Evolutionary conservation across 768 basidiomycete species (phyloP).

Genomic region (Naganishia vishniacii): DNA sequence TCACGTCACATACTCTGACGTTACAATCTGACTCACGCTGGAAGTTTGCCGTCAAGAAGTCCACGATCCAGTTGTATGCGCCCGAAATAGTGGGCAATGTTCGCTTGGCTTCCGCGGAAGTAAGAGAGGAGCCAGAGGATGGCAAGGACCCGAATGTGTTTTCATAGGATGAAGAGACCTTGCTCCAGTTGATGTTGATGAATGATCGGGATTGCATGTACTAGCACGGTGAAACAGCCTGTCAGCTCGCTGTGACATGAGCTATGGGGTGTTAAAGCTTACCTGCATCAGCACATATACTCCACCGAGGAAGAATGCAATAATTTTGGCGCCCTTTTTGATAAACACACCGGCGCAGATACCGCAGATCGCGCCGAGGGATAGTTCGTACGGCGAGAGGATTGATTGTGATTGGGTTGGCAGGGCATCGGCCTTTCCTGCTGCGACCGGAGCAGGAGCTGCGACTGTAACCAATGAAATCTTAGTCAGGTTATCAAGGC

Average conservation of each 20-base stretch:
- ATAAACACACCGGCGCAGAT: slow-evolving; percentile 87
- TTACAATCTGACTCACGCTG: slow-evolving; percentile 55
- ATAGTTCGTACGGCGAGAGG: slow-evolving; percentile 71
- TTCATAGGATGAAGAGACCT: slow-evolving; percentile 64
- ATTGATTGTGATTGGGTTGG: slow-evolving; percentile 53
- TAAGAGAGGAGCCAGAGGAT: neutral
- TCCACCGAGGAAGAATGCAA: slow-evolving; percentile 83
- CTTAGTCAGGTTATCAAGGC: neutral
- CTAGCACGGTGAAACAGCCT: neutral
- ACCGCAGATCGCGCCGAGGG: slow-evolving; percentile 82
- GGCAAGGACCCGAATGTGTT: slow-evolving; percentile 59
- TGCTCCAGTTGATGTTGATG: slow-evolving; percentile 75
- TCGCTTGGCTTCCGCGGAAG: slow-evolving; percentile 15
- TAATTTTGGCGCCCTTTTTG: slow-evolving; percentile 82
- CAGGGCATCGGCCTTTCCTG: slow-evolving; percentile 20
- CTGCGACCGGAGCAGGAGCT: neutral
- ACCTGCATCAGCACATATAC: slow-evolving; percentile 82
- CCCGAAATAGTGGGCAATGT: slow-evolving; percentile 58
- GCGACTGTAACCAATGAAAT: neutral
- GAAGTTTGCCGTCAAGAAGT: slow-evolving; percentile 89
- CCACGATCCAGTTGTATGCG: slow-evolving; percentile 57
- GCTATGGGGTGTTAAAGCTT: neutral
- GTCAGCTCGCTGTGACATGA: neutral
- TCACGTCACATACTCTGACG: neutral
- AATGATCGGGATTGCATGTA: slow-evolving; percentile 70